These are phyloP conservation scores for Angomonas ambiguus DNA, from an alignment of 208 protist genomes.

Conservation along the genomic window DNA sequence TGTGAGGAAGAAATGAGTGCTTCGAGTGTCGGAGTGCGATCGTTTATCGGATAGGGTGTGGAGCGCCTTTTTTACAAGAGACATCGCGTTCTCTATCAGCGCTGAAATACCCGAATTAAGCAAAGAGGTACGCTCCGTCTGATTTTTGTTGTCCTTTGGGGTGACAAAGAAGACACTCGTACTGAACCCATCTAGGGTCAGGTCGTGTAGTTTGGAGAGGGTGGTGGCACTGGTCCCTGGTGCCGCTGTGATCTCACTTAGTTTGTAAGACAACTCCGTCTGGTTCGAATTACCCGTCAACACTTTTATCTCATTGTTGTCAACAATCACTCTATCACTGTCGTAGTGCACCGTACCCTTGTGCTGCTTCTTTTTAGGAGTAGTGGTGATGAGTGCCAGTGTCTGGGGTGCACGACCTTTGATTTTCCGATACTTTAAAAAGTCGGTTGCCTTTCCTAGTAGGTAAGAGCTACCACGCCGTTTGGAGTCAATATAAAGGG, in stretches of 20 bases:
- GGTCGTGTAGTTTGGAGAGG: background rate
- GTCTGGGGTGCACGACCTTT: background rate
- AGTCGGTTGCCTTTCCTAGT: conserved; percentile 2
- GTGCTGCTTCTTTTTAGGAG: background rate
- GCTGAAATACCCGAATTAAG: background rate
- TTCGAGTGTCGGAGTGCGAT: background rate
- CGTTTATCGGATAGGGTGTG: background rate
- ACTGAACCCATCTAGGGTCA: conserved; percentile 9
- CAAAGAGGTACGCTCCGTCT: background rate
- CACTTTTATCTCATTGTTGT: conserved; percentile 1
- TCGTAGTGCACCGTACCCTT: background rate
- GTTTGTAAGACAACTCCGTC: background rate
- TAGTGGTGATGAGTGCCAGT: background rate
- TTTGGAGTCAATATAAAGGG: conserved; percentile 20
- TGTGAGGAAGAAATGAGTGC: background rate
- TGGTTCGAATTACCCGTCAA: background rate
- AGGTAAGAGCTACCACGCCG: background rate
- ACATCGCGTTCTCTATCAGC: background rate
- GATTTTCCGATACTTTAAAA: conserved; percentile 4
- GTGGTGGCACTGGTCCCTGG: background rate
- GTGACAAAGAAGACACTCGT: background rate
- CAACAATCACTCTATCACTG: background rate
- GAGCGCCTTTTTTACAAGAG: background rate
- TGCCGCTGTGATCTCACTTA: background rate
- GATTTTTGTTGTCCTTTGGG: background rate